A percentile compares a stretch with the other conserved stretches of the same genome.
These are phyloP conservation scores for Fagopyrum homotropicum DNA, from an alignment of 148 eudicot genomes.

Conservation along the genomic window DNA sequence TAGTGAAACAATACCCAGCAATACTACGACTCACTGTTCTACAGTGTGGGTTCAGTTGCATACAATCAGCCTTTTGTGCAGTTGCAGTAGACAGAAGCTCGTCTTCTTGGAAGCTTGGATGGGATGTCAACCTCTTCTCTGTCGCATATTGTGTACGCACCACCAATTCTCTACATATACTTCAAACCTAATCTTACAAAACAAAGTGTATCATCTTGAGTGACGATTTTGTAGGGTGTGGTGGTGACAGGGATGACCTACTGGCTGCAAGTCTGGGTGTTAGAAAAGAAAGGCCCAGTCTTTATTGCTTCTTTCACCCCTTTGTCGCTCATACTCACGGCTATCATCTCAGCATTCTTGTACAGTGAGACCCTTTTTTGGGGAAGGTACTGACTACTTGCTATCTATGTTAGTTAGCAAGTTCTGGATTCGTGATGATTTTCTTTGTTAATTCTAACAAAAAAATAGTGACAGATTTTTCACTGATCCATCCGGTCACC, in stretches of 20 bases:
- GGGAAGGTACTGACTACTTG: slow-evolving; percentile 15
- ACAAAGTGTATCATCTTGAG: neutral
- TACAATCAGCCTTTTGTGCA: slow-evolving; percentile 24
- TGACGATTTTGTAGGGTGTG: slow-evolving; percentile 20
- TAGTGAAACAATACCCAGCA: slow-evolving; percentile 33
- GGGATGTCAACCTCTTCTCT: slow-evolving; percentile 36
- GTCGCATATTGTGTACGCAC: slow-evolving; percentile 38
- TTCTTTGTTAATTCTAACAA: no score
- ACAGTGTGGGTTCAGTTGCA: slow-evolving; percentile 36
- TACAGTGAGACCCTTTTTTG: slow-evolving; percentile 24
- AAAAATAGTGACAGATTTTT: no score
- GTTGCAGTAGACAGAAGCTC: slow-evolving; percentile 23
- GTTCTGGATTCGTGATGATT: no score
- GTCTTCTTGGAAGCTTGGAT: slow-evolving; percentile 43
- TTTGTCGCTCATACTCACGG: slow-evolving; percentile 21
- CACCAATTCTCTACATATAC: neutral
- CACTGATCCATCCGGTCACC: no score
- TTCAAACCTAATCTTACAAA: neutral
- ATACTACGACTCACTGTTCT: slow-evolving; percentile 28
- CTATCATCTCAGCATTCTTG: slow-evolving; percentile 22
- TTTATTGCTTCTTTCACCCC: slow-evolving; percentile 27
- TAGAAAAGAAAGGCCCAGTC: slow-evolving; percentile 28
- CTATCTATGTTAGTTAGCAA: no score
- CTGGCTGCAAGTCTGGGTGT: slow-evolving; percentile 29
- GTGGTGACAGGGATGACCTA: slow-evolving; percentile 24